Evolutionary conservation across 805 yeast genomes (phyloP).

Genomic region (Candida boleticola): DNA sequence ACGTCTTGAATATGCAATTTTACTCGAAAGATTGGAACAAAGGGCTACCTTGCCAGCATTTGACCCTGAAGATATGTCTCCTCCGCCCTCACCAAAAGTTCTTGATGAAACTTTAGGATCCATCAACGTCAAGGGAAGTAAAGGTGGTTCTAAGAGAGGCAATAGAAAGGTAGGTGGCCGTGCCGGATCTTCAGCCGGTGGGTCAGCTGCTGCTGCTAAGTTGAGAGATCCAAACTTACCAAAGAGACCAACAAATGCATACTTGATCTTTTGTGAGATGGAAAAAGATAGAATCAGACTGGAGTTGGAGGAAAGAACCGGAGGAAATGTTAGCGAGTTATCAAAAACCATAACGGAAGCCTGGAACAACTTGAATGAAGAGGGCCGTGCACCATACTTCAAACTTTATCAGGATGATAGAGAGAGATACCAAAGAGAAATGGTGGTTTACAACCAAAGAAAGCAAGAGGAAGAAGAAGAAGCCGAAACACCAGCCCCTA

Average conservation of each 20-base stretch:
- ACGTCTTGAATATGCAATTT: constrained; percentile 76
- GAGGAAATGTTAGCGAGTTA: constrained; percentile 56
- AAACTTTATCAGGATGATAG: constrained; percentile 77
- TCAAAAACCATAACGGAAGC: constrained; percentile 79
- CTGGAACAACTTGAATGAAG: constrained; percentile 75
- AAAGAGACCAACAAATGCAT: constrained; percentile 88
- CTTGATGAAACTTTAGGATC: constrained; percentile 27
- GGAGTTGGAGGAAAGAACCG: constrained; percentile 50
- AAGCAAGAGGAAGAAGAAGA: constrained; percentile 15
- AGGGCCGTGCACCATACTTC: constrained; percentile 68
- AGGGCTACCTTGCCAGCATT: constrained; percentile 32
- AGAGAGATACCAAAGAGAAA: constrained; percentile 69
- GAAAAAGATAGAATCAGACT: constrained; percentile 72
- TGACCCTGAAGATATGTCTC: constrained; percentile 36
- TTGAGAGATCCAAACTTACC: constrained; percentile 83
- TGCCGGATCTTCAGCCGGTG: constrained; percentile 21
- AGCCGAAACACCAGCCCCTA: constrained; percentile 6
- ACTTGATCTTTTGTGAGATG: constrained; percentile 79
- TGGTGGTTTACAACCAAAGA: constrained; percentile 50
- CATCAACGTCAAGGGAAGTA: constrained; percentile 17
- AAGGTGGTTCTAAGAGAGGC: constrained; percentile 18
- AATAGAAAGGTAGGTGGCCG: constrained; percentile 16
- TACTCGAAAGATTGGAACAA: constrained; percentile 76
- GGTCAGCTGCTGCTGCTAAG: constrained; percentile 25
- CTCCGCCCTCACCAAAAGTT: constrained; percentile 39